Conservation (phyloP, 352 stramenopile species). For the Phytophthora macrochlamydospora region DNA sequence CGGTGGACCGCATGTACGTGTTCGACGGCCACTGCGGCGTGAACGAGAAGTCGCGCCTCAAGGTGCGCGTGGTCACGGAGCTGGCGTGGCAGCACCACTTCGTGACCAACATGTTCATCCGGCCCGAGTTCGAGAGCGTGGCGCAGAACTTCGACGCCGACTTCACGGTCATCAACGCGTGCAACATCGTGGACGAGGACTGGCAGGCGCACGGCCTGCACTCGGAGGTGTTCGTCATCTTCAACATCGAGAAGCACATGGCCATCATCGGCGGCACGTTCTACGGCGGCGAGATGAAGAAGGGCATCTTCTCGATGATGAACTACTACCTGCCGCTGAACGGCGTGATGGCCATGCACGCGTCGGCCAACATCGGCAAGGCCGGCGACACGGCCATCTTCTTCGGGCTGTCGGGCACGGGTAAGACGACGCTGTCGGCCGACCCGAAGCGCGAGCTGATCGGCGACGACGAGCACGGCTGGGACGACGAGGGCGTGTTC, state of each 20-base stretch:
- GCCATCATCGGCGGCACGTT: conserved; percentile 96
- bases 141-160: conserved; percentile 94
- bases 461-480: conserved; percentile 95
- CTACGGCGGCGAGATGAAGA: conserved; percentile 99
- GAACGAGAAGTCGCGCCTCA: conserved; percentile 91
- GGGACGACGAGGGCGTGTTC: conserved; percentile 97
- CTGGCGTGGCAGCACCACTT: conserved; percentile 99
- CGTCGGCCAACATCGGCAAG: conserved; percentile 97
- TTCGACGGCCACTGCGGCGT: conserved; percentile 97
- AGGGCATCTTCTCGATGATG: conserved; percentile 98
- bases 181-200: conserved; percentile 93
- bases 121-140: conserved; percentile 80
- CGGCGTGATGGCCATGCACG: conserved; percentile 98
- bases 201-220: conserved; percentile 95
- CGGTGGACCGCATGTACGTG: conserved; percentile 94
- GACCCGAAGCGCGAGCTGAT: conserved; percentile 87
- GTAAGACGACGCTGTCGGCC: conserved; percentile 93
- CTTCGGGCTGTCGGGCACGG: conserved; percentile 94
- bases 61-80: conserved; percentile 97
- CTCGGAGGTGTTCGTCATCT: conserved; percentile 96
- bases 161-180: conserved; percentile 99
- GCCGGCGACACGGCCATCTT: conserved; percentile 96
- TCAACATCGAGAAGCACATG: conserved; percentile 97
- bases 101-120: conserved; percentile 97
- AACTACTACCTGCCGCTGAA: conserved; percentile 98